Evolutionary conservation across 805 yeast genomes (phyloP).

Genomic region (Citeromyces nyonsensis): DNA sequence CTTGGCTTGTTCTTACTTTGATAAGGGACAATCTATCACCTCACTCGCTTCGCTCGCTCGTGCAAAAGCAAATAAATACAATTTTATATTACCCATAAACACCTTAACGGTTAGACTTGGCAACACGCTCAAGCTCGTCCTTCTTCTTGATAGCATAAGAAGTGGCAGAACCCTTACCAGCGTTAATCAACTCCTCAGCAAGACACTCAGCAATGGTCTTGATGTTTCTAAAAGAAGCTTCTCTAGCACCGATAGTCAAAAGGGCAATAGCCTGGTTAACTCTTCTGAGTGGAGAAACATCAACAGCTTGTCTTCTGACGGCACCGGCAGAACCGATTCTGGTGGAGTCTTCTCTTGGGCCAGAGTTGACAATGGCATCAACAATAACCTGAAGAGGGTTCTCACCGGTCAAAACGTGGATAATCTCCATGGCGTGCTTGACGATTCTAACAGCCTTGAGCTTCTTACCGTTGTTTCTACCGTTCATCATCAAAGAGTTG

Average conservation of each 20-base stretch:
- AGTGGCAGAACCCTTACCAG: conserved; percentile 99
- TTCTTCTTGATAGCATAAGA: conserved; percentile 99
- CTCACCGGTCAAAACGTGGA: conserved; percentile 92
- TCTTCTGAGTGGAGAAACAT: conserved; percentile 99
- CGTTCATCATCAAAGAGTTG: conserved; percentile 99
- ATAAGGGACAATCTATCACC: too few relatives aligned
- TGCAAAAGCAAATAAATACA: neutral
- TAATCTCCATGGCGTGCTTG: conserved; percentile 98
- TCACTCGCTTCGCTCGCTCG: neutral
- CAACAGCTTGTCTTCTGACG: conserved; percentile 99
- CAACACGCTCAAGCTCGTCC: conserved; percentile 99
- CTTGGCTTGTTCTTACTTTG: too few relatives aligned
- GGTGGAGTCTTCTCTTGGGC: conserved; percentile 99
- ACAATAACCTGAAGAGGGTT: conserved; percentile 99
- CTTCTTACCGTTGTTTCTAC: conserved; percentile 99
- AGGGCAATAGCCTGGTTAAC: conserved; percentile 98
- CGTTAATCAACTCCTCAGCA: conserved; percentile 99
- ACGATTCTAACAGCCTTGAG: conserved; percentile 99
- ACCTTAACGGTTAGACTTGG: conserved; percentile 98
- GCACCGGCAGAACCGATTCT: conserved; percentile 99
- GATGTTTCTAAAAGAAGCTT: conserved; percentile 99
- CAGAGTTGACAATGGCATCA: conserved; percentile 99
- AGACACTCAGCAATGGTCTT: conserved; percentile 99
- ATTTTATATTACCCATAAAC: conserved; percentile 1
- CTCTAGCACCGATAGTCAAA: conserved; percentile 99